Conservation (phyloP, 495 filamentous ascomycete species). For the Aspergillus egyptiacus region DNA sequence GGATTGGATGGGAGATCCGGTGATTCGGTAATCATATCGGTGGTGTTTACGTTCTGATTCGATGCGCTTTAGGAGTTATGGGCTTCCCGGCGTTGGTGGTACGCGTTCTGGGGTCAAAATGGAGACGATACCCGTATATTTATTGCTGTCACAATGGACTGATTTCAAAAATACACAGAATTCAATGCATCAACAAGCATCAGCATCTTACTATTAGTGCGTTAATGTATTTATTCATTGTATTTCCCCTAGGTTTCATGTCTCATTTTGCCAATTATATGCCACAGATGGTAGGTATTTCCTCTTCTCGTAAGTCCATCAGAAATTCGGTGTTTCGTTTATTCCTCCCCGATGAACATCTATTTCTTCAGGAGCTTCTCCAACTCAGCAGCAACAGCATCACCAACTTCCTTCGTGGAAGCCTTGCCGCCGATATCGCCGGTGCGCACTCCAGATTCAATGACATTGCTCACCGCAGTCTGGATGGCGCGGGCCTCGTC, state of each 20-base stretch:
- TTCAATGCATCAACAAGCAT: too few relatives aligned
- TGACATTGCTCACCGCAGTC: constrained; percentile 47
- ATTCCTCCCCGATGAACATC: background rate
- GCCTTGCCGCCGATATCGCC: constrained; percentile 51
- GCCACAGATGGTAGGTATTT: constrained; percentile 14
- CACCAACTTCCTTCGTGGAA: constrained; percentile 46
- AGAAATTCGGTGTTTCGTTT: background rate
- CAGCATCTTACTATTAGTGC: too few relatives aligned
- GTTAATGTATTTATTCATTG: background rate
- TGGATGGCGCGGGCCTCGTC: constrained; percentile 48
- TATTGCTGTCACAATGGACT: background rate
- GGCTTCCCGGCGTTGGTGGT: background rate
- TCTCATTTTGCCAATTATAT: constrained; percentile 13
- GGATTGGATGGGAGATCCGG: constrained; percentile 57
- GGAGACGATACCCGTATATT: constrained; percentile 35
- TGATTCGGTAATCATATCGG: constrained; percentile 37
- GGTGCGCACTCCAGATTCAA: constrained; percentile 48
- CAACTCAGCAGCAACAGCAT: constrained; percentile 46
- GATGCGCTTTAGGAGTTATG: constrained; percentile 1
- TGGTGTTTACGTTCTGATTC: background rate
- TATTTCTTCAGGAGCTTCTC: constrained; percentile 41
- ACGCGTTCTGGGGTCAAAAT: constrained; percentile 1
- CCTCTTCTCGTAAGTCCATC: constrained; percentile 1
- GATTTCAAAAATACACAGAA: too few relatives aligned
- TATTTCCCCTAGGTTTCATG: constrained; percentile 7